These are phyloP conservation scores for Coemansia sp. DNA, from an alignment of 192 early-diverging fungal species.

Conservation along the genomic window DNA sequence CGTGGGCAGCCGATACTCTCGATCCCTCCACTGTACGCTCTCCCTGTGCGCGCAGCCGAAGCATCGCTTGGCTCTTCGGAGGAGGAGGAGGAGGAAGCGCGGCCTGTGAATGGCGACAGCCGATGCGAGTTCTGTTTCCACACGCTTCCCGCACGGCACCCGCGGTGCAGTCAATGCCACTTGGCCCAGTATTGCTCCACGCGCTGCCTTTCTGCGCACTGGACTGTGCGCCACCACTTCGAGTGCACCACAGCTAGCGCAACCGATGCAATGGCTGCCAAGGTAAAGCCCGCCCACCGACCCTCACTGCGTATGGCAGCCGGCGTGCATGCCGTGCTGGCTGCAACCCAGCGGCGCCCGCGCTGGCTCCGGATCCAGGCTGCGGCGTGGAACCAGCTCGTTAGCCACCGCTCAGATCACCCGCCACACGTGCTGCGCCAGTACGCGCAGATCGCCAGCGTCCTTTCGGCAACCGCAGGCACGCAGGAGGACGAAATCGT, in stretches of 20 bases:
- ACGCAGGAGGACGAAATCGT: slow-evolving; percentile 3
- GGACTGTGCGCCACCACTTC: slow-evolving; percentile 33
- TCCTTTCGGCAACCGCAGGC: not conserved
- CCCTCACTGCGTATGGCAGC: slow-evolving; percentile 38
- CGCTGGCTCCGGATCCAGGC: slow-evolving; percentile 34
- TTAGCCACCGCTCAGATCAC: slow-evolving; percentile 28
- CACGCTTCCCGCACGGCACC: slow-evolving; percentile 19
- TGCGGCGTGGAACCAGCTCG: slow-evolving; percentile 31
- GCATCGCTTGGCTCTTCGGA: not conserved
- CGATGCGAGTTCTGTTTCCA: slow-evolving; percentile 39
- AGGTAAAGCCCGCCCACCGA: slow-evolving; percentile 32
- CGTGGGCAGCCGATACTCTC: slow-evolving; percentile 27
- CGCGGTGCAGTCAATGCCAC: slow-evolving; percentile 50
- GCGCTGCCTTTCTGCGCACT: slow-evolving; percentile 31
- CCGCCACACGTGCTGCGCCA: slow-evolving; percentile 36
- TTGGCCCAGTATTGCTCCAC: slow-evolving; percentile 31
- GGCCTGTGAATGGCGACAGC: not conserved
- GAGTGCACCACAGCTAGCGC: slow-evolving; percentile 14
- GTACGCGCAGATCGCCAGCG: slow-evolving; percentile 36
- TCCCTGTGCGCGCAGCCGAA: slow-evolving; percentile 25
- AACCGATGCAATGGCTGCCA: slow-evolving; percentile 3
- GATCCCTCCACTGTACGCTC: slow-evolving; percentile 26
- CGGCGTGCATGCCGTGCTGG: slow-evolving; percentile 10
- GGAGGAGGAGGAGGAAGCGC: too few relatives aligned
- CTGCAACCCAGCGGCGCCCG: slow-evolving; percentile 6